Base-by-base conservation (phyloP, 2,329 filamentous ascomycete genomes). In the Paecilomyces formosus region DNA sequence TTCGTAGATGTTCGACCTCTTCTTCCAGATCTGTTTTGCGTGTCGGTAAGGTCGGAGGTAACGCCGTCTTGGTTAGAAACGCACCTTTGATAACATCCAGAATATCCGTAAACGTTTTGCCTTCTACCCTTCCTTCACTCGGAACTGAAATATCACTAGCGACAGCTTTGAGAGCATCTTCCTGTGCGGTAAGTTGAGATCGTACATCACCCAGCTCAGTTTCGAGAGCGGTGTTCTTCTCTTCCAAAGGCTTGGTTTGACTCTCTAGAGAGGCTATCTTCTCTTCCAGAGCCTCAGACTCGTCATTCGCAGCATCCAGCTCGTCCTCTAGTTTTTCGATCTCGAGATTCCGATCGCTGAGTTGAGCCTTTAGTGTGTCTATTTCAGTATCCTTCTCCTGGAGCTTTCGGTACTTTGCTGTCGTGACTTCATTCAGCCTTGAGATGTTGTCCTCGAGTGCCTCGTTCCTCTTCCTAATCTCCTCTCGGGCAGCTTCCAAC, bases 101-200 rank as follows among this genome's bases (percentile, higher is more conserved):
- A n/a, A 77, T 72, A 50, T 77, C 72, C 24, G 64, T 69, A 57
- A 74, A 76, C 6, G 71, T 70, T 58, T 70, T 74, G 24, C 68
- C 69, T 5, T 65, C 65, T 8, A 70, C 70, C 57, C 70, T 74
- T 24, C 68, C 69, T 6, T 65, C 65, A 3, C 63, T 60, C 56
- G 68, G 68, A 4, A 70, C 60, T 4, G 74, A 71, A 2, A 75
- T 60, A 35, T 75, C 72, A 8, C 66, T 69, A 12, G 74, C 74
- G 33, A 74, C 68, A 5, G 67, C 68, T 33, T 73, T 73, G 12
- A 77, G 61, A 1, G 72, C 72, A 55, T 70, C 73, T 55, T 70
- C 66, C 55, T 75, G 74, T 1, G 72, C 70, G 33, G 68, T 68
- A 22, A 73, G 65, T 54, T 75, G 72, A 1, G 72, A 69, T 55